phyloP scores from a whole-genome alignment of 352 stramenopile genomes.

The Globisporangium perplexum region DNA sequence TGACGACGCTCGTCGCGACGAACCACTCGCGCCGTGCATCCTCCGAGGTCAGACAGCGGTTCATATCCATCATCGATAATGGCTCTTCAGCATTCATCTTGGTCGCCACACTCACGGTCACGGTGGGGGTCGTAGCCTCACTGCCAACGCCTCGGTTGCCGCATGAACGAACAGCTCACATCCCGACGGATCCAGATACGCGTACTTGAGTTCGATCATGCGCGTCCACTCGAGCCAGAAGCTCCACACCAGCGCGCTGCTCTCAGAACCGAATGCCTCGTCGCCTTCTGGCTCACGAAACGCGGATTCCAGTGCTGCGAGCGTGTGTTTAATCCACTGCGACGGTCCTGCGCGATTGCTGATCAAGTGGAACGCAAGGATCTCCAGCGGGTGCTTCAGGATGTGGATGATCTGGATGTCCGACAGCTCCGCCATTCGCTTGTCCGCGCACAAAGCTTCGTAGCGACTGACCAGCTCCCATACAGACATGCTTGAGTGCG shows the following conservation, averaged over 20 bases:
- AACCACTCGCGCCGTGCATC: not conserved
- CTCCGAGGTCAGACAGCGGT: not conserved
- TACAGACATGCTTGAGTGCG: constrained; percentile 7
- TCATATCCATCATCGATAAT: not conserved
- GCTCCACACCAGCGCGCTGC: not conserved
- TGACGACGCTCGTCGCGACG: too few relatives aligned
- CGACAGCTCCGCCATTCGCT: constrained; percentile 14
- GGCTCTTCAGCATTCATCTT: not conserved
- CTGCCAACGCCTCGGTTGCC: constrained; percentile 1
- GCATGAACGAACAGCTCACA: constrained; percentile 15
- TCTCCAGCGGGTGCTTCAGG: constrained; percentile 37
- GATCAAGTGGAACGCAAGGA: constrained; percentile 30
- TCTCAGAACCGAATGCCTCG: not conserved
- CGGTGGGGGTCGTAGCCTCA: not conserved
- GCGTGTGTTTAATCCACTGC: constrained; percentile 6
- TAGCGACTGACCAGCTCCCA: constrained; percentile 19
- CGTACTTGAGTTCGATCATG: constrained; percentile 45
- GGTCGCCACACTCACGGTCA: not conserved
- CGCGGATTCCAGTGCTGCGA: constrained; percentile 2
- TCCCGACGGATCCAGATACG: constrained; percentile 26
- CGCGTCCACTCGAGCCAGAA: constrained; percentile 22
- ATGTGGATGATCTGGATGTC: constrained; percentile 22
- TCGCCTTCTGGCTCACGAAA: not conserved
- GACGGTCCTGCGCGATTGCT: constrained; percentile 2
- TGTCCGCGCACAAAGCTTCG: constrained; percentile 8